Evolutionary conservation across 306 rosid species (phyloP).

Genomic region (Prunus salicina): DNA sequence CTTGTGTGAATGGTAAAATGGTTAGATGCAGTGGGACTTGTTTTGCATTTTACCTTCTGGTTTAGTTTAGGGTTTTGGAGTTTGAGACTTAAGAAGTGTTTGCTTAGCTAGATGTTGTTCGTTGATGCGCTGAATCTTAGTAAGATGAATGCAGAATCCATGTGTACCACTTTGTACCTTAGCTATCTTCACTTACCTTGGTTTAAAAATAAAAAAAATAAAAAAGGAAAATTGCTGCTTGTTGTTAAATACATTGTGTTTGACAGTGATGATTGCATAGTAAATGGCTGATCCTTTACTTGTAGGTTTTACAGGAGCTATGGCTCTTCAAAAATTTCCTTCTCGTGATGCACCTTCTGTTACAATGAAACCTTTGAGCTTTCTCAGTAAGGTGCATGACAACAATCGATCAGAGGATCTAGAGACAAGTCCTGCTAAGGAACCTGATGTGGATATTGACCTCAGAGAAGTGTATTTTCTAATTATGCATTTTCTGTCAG

Average conservation of each 20-base stretch:
- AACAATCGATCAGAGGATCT: slow-evolving; percentile 39
- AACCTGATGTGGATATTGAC: slow-evolving; percentile 69
- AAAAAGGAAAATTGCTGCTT: too few species aligned
- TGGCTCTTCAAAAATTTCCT: slow-evolving; percentile 85
- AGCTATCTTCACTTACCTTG: too few species aligned
- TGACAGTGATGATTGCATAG: too few species aligned
- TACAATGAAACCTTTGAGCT: slow-evolving; percentile 55
- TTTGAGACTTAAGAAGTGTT: slow-evolving; percentile 7
- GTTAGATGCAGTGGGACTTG: not conserved
- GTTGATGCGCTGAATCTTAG: not conserved
- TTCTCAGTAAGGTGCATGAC: slow-evolving; percentile 52
- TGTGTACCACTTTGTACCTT: too few species aligned
- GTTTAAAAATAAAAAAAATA: too few species aligned
- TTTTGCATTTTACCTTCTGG: not conserved
- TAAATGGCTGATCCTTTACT: slow-evolving; percentile 16
- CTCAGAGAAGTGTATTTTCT: slow-evolving; percentile 92
- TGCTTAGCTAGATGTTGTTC: not conserved
- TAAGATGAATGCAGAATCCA: too few species aligned
- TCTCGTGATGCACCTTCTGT: slow-evolving; percentile 62
- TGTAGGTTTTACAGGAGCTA: slow-evolving; percentile 51
- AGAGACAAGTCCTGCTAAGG: slow-evolving; percentile 48
- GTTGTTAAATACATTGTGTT: too few species aligned
- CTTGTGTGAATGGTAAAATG: not conserved
- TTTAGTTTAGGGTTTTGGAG: slow-evolving; percentile 1
- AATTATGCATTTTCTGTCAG: slow-evolving; percentile 93